Conservation (phyloP, 2,329 filamentous ascomycete species). For the Neoascochyta sp. region DNA sequence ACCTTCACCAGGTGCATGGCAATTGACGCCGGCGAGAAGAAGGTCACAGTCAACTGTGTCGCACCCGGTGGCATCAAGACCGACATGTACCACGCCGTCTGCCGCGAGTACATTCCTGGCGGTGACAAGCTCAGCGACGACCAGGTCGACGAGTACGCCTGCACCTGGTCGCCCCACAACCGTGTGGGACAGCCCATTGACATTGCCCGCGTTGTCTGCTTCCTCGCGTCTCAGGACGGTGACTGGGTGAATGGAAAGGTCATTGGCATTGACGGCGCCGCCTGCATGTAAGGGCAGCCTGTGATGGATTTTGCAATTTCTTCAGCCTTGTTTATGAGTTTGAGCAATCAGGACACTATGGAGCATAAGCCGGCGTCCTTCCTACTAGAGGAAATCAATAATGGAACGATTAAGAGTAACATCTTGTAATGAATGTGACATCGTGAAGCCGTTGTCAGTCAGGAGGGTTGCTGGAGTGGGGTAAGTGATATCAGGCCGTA, state of each 20-base stretch:
- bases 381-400: slow-evolving; percentile 8
- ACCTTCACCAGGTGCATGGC: slow-evolving; percentile 55
- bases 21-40: slow-evolving; percentile 53
- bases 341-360: too few relatives aligned
- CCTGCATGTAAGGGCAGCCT: slow-evolving; percentile 38
- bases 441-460: too few relatives aligned
- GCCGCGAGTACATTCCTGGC: slow-evolving; percentile 60
- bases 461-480: too few relatives aligned
- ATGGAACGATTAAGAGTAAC: slow-evolving; percentile 5
- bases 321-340: slow-evolving; percentile 11
- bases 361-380: slow-evolving; percentile 17
- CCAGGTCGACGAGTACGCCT: slow-evolving; percentile 60
- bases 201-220: slow-evolving; percentile 62
- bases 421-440: too few relatives aligned
- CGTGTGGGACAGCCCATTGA: slow-evolving; percentile 66
- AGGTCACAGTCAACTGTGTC: slow-evolving; percentile 59
- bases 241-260: slow-evolving; percentile 56
- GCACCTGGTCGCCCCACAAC: slow-evolving; percentile 61
- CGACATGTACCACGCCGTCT: slow-evolving; percentile 60
- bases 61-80: slow-evolving; percentile 55
- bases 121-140: slow-evolving; percentile 56
- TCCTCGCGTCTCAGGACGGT: slow-evolving; percentile 56
- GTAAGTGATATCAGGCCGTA: too few relatives aligned
- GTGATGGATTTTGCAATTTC: slow-evolving; percentile 3
- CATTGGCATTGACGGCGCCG: slow-evolving; percentile 47